phyloP scores from a whole-genome alignment of 176 grass and related monocot genomes.

The Pontederia paniculata region DNA sequence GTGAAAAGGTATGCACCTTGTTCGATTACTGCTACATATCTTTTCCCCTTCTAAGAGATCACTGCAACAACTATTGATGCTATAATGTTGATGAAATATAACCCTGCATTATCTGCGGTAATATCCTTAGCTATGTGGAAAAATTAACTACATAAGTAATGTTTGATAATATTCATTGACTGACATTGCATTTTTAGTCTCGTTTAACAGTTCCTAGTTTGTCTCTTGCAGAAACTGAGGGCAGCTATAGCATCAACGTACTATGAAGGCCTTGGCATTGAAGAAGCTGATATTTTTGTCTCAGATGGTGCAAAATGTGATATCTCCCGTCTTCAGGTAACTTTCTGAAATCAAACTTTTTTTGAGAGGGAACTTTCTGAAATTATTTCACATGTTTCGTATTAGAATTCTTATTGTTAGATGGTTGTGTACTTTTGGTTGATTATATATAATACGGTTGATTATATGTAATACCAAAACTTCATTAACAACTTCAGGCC shows the following conservation, averaged over 20 bases:
- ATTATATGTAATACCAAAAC: too few species aligned
- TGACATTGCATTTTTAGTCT: not conserved
- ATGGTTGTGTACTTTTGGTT: too few species aligned
- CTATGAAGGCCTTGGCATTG: constrained; percentile 74
- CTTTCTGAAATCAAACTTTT: not conserved
- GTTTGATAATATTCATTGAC: too few species aligned
- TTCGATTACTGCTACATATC: too few species aligned
- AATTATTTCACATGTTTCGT: not conserved
- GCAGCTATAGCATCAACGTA: constrained; percentile 68
- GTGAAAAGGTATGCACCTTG: constrained; percentile 58
- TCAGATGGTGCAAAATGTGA: constrained; percentile 99
- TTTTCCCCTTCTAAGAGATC: too few species aligned
- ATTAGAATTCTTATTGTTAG: not conserved
- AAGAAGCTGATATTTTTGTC: constrained; percentile 82
- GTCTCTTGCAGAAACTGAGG: constrained; percentile 62
- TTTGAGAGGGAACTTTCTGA: constrained; percentile 38
- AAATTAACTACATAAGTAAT: too few species aligned
- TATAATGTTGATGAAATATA: too few species aligned
- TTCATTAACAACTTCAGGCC: too few species aligned
- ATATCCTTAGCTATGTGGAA: too few species aligned
- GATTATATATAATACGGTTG: too few species aligned
- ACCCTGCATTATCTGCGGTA: too few species aligned
- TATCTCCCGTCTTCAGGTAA: constrained; percentile 89
- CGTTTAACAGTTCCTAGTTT: constrained; percentile 7
- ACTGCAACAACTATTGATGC: too few species aligned